Evolutionary conservation across 2,329 filamentous ascomycete species (phyloP).

Genomic region (Botryotinia narcissicola): DNA sequence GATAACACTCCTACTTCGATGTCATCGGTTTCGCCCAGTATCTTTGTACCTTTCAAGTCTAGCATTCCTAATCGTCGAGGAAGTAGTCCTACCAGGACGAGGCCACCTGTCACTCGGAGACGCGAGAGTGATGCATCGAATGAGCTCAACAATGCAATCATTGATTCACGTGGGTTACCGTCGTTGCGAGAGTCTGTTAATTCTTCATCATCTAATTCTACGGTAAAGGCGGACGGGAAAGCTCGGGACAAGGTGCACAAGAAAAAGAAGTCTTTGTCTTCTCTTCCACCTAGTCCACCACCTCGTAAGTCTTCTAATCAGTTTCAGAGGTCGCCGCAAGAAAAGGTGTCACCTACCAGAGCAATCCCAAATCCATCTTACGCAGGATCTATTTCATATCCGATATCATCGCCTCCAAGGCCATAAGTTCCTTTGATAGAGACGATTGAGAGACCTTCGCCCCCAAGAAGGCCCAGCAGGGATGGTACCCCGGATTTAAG

Average conservation of each 20-base stretch:
- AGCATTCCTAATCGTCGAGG: slow-evolving; percentile 49
- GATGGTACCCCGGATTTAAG: slow-evolving; percentile 64
- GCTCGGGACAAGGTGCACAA: slow-evolving; percentile 43
- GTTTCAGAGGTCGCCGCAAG: slow-evolving; percentile 42
- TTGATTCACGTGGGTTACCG: slow-evolving; percentile 58
- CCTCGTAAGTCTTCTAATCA: slow-evolving; percentile 61
- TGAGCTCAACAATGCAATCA: slow-evolving; percentile 46
- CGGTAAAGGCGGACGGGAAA: slow-evolving; percentile 54
- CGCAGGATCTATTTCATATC: not conserved
- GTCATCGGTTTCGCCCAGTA: slow-evolving; percentile 68
- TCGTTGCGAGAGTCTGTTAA: slow-evolving; percentile 67
- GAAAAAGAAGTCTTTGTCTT: slow-evolving; percentile 46
- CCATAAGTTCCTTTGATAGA: not conserved
- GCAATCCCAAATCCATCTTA: slow-evolving; percentile 32
- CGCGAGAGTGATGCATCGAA: slow-evolving; percentile 55
- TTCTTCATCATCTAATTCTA: slow-evolving; percentile 72
- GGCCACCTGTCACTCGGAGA: slow-evolving; percentile 60
- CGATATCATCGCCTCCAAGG: not conserved
- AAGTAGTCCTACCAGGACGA: slow-evolving; percentile 53
- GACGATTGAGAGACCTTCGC: not conserved
- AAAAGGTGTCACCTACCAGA: slow-evolving; percentile 44
- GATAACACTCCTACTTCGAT: slow-evolving; percentile 78
- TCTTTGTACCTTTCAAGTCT: slow-evolving; percentile 46
- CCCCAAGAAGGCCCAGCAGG: slow-evolving; percentile 63
- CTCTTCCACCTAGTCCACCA: slow-evolving; percentile 58